Conservation (phyloP, 768 basidiomycete genomes). For the Tricholoma sp. region DNA sequence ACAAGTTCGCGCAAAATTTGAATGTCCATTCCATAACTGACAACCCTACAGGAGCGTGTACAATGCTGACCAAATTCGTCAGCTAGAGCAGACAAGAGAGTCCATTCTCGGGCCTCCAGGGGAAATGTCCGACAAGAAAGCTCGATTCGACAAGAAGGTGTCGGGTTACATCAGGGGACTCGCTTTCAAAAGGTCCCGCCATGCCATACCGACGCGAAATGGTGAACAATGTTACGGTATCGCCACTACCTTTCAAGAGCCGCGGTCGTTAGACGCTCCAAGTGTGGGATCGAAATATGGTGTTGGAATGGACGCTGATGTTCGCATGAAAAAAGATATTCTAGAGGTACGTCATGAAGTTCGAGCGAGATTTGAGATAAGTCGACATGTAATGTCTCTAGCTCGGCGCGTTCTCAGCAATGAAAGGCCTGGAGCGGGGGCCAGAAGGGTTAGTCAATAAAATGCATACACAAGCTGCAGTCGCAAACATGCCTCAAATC, state of each 20-base stretch:
- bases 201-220: background rate
- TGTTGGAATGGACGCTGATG: background rate
- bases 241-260: background rate
- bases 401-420: background rate
- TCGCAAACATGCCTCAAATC: background rate
- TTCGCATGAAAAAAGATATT: background rate
- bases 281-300: background rate
- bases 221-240: background rate
- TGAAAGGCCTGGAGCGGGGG: background rate
- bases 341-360: background rate
- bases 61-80: background rate
- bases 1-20: background rate
- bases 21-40: background rate
- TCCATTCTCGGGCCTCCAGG: background rate
- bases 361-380: background rate
- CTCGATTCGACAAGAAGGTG: background rate
- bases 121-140: background rate
- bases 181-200: background rate
- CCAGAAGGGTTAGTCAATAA: background rate
- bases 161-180: background rate
- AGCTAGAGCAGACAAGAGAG: background rate
- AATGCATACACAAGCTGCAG: background rate
- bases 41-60: background rate
- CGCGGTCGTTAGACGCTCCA: background rate
- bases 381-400: background rate